phyloP scores from a whole-genome alignment of 192 early-diverging fungal species.

The Tieghemiomyces parasiticus region DNA sequence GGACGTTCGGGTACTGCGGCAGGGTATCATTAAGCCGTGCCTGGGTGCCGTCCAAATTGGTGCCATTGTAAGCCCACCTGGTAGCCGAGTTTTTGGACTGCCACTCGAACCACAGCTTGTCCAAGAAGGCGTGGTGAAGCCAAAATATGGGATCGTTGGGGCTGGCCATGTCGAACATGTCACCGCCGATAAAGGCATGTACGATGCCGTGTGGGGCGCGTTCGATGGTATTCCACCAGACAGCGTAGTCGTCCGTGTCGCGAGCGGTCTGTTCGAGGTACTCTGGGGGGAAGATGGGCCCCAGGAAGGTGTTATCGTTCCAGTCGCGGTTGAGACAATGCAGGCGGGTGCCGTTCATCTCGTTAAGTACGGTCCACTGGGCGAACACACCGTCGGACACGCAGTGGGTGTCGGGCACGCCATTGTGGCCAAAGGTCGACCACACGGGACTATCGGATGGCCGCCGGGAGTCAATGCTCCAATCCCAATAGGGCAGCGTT shows the following conservation, averaged over 20 bases:
- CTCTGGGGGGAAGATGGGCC: slow-evolving; percentile 1
- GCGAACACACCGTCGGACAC: background rate
- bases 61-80: slow-evolving; percentile 1
- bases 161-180: slow-evolving; percentile 14
- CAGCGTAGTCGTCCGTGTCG: slow-evolving; percentile 8
- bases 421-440: slow-evolving; percentile 17
- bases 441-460: slow-evolving; percentile 26
- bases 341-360: background rate
- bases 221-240: slow-evolving; percentile 11
- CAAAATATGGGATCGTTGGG: slow-evolving; percentile 30
- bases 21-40: background rate
- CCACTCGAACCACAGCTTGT: slow-evolving; percentile 23
- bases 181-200: slow-evolving; percentile 14
- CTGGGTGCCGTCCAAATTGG: background rate
- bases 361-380: background rate
- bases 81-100: slow-evolving; percentile 10
- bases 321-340: background rate
- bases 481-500: slow-evolving; percentile 44
- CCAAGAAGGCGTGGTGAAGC: slow-evolving; percentile 28
- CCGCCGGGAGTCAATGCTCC: slow-evolving; percentile 30
- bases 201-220: slow-evolving; percentile 18
- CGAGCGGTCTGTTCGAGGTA: slow-evolving; percentile 1
- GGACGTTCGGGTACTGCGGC: background rate
- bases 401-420: slow-evolving; percentile 26
- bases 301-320: background rate